These are phyloP conservation scores for Skeletonema tropicum DNA, from an alignment of 108 stramenopile species.

Conservation along the genomic window DNA sequence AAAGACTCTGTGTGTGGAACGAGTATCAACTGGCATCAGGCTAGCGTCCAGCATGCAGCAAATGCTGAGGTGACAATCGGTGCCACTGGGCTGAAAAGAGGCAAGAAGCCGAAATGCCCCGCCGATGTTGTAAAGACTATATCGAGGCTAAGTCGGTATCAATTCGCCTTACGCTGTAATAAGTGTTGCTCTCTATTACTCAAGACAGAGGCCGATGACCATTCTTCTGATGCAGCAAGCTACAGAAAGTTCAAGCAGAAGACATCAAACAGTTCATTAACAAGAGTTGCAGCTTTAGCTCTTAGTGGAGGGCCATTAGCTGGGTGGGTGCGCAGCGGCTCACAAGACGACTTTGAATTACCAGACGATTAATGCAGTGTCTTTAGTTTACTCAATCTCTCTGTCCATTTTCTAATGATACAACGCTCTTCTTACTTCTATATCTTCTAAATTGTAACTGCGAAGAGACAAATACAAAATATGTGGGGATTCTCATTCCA, in stretches of 20 bases:
- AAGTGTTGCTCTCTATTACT: constrained; percentile 17
- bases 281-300: not conserved
- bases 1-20: constrained; percentile 55
- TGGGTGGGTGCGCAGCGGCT: constrained; percentile 31
- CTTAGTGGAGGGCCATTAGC: constrained; percentile 13
- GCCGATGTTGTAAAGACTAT: constrained; percentile 50
- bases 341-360: constrained; percentile 17
- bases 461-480: not conserved
- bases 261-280: not conserved
- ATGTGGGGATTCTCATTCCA: not conserved
- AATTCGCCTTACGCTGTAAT: constrained; percentile 20
- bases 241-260: constrained; percentile 30
- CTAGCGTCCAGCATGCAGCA: not conserved
- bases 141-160: constrained; percentile 71
- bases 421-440: not conserved
- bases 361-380: not conserved
- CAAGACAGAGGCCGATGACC: not conserved
- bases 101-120: constrained; percentile 72
- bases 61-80: constrained; percentile 74
- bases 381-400: not conserved
- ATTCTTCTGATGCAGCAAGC: not conserved
- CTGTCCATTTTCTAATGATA: not conserved
- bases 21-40: constrained; percentile 65
- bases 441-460: not conserved
- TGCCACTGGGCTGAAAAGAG: constrained; percentile 75